Percentiles rank a stretch among this genome's conserved stretches.
phyloP scores from a whole-genome alignment of 2,329 filamentous ascomycete species.

The Leptodontidium sp. region DNA sequence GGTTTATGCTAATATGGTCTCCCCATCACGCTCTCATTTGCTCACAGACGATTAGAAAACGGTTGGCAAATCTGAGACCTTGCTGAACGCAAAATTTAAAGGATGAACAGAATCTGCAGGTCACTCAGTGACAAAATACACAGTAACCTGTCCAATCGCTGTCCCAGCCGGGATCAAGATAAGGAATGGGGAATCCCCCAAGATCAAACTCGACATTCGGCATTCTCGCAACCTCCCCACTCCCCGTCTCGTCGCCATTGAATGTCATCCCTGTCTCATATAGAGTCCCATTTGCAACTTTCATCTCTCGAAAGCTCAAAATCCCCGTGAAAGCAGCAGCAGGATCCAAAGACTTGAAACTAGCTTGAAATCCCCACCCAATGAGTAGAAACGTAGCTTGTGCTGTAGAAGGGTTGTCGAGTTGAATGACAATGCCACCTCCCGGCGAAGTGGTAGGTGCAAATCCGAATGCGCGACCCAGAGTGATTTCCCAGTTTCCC shows the following conservation, averaged over 20 bases:
- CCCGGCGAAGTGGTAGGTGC: constrained; percentile 50
- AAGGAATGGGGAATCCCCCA: too few species aligned
- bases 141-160: too few species aligned
- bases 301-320: constrained; percentile 52
- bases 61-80: too few species aligned
- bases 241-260: constrained; percentile 56
- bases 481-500: constrained; percentile 48
- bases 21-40: too few species aligned
- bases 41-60: too few species aligned
- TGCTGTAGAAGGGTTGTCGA: constrained; percentile 45
- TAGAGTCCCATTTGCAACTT: constrained; percentile 47
- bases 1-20: too few species aligned
- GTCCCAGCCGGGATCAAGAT: too few species aligned
- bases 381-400: constrained; percentile 53
- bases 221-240: constrained; percentile 61
- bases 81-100: too few species aligned
- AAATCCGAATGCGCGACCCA: constrained; percentile 56
- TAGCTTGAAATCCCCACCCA: constrained; percentile 56
- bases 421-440: constrained; percentile 47
- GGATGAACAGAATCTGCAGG: too few species aligned
- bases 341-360: constrained; percentile 42
- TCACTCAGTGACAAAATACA: too few species aligned
- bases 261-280: constrained; percentile 50
- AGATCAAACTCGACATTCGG: constrained; percentile 37
- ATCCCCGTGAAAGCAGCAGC: constrained; percentile 54